Conservation (phyloP, 345 rosid species). For the Lumnitzera racemosa region DNA sequence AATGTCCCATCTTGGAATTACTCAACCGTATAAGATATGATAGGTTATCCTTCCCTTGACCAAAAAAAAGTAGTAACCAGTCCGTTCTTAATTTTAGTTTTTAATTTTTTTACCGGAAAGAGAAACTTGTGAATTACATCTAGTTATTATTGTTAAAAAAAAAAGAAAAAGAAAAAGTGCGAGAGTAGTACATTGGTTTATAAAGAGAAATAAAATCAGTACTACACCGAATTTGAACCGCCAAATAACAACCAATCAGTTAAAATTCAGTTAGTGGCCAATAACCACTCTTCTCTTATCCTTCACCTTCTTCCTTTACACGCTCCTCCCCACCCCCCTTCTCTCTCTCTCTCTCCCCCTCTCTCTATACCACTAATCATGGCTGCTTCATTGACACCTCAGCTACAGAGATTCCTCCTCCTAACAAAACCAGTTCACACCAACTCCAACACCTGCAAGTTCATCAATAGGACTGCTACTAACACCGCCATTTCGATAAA, state of each 20-base stretch:
- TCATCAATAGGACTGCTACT: slow-evolving; percentile 12
- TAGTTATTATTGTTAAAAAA: too few relatives aligned
- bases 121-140: too few relatives aligned
- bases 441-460: slow-evolving; percentile 7
- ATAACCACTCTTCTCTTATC: background rate
- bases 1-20: too few relatives aligned
- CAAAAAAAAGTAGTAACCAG: too few relatives aligned
- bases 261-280: slow-evolving; percentile 11
- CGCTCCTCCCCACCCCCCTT: background rate
- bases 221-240: too few relatives aligned
- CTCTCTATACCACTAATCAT: background rate
- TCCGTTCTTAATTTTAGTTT: too few relatives aligned
- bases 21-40: too few relatives aligned
- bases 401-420: slow-evolving; percentile 44
- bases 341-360: background rate
- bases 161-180: too few relatives aligned
- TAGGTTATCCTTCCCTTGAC: too few relatives aligned
- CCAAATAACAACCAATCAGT: background rate
- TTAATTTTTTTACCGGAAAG: too few relatives aligned
- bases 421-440: slow-evolving; percentile 22
- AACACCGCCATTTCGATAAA: slow-evolving; percentile 10
- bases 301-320: background rate
- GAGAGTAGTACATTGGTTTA: too few relatives aligned
- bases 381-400: slow-evolving; percentile 37
- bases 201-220: too few relatives aligned